Percentiles rank a stretch among this genome's conserved stretches.
These are phyloP conservation scores for Tuber magnatum DNA, from an alignment of 495 filamentous ascomycete species.

Conservation along the genomic window DNA sequence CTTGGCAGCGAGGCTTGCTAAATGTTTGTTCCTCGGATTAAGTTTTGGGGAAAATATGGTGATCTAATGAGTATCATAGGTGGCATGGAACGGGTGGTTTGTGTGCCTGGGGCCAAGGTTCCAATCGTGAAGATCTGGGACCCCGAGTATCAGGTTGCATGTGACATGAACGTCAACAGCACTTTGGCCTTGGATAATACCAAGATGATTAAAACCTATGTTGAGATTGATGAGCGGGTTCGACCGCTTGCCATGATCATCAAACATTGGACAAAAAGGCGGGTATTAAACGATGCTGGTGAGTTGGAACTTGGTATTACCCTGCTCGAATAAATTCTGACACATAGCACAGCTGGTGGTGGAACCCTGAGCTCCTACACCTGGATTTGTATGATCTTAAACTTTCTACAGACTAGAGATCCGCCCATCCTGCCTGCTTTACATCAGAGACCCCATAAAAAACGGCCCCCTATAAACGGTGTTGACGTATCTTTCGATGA, in stretches of 20 bases:
- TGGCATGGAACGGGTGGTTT: constrained; percentile 93
- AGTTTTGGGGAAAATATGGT: not conserved
- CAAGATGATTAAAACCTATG: constrained; percentile 95
- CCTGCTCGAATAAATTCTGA: constrained; percentile 19
- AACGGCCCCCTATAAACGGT: constrained; percentile 53
- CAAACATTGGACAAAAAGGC: constrained; percentile 90
- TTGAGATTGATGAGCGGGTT: constrained; percentile 84
- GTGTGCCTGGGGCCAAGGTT: constrained; percentile 87
- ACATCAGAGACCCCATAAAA: constrained; percentile 65
- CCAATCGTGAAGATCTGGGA: constrained; percentile 99
- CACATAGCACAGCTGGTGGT: constrained; percentile 59
- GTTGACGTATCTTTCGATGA: constrained; percentile 72
- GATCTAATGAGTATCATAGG: constrained; percentile 49
- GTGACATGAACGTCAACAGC: constrained; percentile 99
- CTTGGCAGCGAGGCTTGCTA: constrained; percentile 73
- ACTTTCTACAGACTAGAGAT: constrained; percentile 83
- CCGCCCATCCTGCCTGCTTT: constrained; percentile 83
- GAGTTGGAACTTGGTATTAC: constrained; percentile 41
- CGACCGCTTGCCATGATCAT: constrained; percentile 89
- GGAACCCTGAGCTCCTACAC: constrained; percentile 96
- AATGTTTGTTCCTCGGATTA: constrained; percentile 54
- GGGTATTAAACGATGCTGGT: constrained; percentile 94
- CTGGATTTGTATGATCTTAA: constrained; percentile 99
- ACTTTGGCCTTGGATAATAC: constrained; percentile 91
- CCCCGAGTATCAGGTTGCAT: constrained; percentile 80